Conservation (phyloP, 2,329 filamentous ascomycete species). For the Leptographium procerum region DNA sequence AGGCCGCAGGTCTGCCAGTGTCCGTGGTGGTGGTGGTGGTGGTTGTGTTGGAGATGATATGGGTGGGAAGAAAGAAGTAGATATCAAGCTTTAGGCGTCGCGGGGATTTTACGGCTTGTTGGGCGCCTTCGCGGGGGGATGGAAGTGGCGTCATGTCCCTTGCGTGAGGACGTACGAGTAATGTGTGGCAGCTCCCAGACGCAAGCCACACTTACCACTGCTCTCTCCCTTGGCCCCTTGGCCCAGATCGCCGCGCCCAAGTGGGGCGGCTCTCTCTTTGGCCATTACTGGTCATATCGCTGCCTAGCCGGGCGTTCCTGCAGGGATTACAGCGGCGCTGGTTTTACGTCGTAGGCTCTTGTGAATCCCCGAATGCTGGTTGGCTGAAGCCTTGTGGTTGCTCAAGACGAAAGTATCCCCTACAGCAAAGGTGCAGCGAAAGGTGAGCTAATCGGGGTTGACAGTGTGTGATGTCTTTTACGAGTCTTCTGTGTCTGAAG, state of each 20-base stretch:
- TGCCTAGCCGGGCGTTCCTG: too few species aligned
- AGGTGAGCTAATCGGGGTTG: background rate
- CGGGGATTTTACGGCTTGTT: conserved; percentile 3
- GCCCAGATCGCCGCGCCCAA: too few species aligned
- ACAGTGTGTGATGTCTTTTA: too few species aligned
- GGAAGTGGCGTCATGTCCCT: background rate
- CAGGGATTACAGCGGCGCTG: too few species aligned
- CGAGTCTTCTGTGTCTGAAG: too few species aligned
- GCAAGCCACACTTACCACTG: background rate
- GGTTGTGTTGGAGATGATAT: too few species aligned
- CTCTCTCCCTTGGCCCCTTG: background rate
- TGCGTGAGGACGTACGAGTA: too few species aligned
- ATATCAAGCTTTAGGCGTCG: background rate
- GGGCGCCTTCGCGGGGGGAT: background rate
- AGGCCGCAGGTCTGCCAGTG: background rate
- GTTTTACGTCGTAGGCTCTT: too few species aligned
- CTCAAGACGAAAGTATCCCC: too few species aligned
- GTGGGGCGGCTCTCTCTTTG: background rate
- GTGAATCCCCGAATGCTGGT: too few species aligned
- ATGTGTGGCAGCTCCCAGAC: background rate
- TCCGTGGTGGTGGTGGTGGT: background rate
- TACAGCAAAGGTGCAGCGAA: background rate
- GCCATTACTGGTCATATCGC: background rate
- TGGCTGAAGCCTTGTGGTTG: too few species aligned
- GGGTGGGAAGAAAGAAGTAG: background rate